Evolutionary conservation across 805 yeast species (phyloP).

Genomic region (Suhomyces tanzawaensis): DNA sequence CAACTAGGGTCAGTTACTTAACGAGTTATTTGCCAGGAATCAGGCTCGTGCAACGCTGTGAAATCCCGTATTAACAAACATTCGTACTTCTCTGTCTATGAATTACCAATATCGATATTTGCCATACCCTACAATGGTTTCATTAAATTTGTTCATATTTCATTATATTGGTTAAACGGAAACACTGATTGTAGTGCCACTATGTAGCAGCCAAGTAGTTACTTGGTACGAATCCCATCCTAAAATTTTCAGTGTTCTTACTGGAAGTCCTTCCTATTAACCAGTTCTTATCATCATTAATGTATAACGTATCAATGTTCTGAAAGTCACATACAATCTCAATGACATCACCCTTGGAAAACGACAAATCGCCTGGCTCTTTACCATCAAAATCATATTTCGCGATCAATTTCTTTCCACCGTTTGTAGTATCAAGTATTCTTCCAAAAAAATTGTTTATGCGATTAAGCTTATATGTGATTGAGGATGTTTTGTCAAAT

Average conservation of each 20-base stretch:
- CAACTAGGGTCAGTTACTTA: no score
- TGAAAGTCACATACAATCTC: slow-evolving; percentile 35
- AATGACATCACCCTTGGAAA: slow-evolving; percentile 31
- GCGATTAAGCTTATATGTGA: slow-evolving; percentile 25
- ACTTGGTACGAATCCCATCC: slow-evolving; percentile 39
- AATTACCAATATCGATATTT: no score
- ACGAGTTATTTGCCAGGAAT: no score
- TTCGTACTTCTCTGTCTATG: no score
- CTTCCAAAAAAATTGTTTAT: slow-evolving; percentile 22
- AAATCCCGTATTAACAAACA: no score
- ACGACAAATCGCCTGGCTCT: slow-evolving; percentile 38
- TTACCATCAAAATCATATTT: slow-evolving; percentile 28
- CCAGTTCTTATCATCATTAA: slow-evolving; percentile 27
- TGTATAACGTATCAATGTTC: slow-evolving; percentile 18
- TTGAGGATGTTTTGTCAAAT: slow-evolving; percentile 18
- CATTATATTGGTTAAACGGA: no score
- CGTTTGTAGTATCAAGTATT: slow-evolving; percentile 11
- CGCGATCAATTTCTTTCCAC: slow-evolving; percentile 11
- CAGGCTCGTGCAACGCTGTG: no score
- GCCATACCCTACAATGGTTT: no score
- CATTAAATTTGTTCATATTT: no score
- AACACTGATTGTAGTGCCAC: no score
- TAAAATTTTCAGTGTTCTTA: slow-evolving; percentile 9
- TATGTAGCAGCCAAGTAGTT: slow-evolving; percentile 9
- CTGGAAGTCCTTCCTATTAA: slow-evolving; percentile 28